A percentile compares a stretch with the other conserved stretches of the same genome.
These are phyloP conservation scores for Pseudogymnoascus sp. DNA, from an alignment of 2,329 filamentous ascomycete genomes.

Conservation along the genomic window DNA sequence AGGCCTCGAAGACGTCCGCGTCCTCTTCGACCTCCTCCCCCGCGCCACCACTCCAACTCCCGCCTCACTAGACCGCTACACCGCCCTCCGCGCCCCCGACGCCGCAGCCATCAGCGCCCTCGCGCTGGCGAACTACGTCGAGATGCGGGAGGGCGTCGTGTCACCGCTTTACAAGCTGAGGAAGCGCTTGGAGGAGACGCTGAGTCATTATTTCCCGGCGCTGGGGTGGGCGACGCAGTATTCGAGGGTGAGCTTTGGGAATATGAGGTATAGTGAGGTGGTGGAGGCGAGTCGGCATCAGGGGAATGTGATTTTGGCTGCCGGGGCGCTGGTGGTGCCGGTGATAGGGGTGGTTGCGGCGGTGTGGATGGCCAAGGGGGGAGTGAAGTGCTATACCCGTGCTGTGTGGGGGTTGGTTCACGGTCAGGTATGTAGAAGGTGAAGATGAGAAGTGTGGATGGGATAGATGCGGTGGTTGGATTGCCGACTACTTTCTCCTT, in stretches of 20 bases:
- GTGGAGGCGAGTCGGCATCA: slow-evolving; percentile 61
- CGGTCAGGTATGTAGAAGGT: neutral
- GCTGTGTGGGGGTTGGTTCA: neutral
- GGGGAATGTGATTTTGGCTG: slow-evolving; percentile 43
- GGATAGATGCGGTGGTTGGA: neutral
- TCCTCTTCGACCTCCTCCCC: slow-evolving; percentile 67
- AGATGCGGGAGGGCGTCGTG: slow-evolving; percentile 84
- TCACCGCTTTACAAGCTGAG: slow-evolving; percentile 68
- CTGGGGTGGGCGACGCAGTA: slow-evolving; percentile 92
- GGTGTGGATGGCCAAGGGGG: neutral
- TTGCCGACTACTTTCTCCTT: neutral
- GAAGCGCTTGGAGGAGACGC: slow-evolving; percentile 77
- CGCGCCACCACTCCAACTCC: slow-evolving; percentile 46
- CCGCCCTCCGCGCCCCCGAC: slow-evolving; percentile 62
- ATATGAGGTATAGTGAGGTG: slow-evolving; percentile 82
- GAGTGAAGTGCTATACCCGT: neutral
- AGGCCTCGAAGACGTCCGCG: slow-evolving; percentile 84
- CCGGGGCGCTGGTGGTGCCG: slow-evolving; percentile 7
- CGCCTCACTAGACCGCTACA: slow-evolving; percentile 69
- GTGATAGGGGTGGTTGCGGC: neutral
- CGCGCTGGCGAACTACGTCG: slow-evolving; percentile 80
- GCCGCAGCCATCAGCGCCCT: slow-evolving; percentile 88
- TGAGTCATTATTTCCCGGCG: slow-evolving; percentile 66
- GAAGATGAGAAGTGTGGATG: neutral
- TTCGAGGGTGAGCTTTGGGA: slow-evolving; percentile 83